Conservation (phyloP, 208 protist genomes). For the Strigomonas culicis region DNA sequence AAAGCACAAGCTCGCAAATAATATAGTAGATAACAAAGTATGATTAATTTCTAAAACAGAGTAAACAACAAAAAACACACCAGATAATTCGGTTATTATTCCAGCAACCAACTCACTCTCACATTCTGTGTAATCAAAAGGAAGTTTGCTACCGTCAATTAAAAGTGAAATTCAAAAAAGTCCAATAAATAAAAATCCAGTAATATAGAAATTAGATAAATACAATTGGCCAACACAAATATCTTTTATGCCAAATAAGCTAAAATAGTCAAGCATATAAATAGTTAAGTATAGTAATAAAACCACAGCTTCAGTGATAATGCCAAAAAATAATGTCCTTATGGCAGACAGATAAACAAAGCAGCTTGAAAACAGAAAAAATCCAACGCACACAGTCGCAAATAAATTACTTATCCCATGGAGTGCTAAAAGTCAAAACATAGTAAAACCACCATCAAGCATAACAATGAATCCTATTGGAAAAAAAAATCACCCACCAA, state of each 20-base stretch:
- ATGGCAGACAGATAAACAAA: conserved; percentile 85
- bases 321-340: conserved; percentile 75
- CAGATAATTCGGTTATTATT: conserved; percentile 81
- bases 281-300: conserved; percentile 68
- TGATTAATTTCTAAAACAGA: conserved; percentile 84
- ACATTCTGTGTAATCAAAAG: conserved; percentile 88
- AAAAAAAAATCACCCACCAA: conserved; percentile 82
- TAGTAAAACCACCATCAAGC: conserved; percentile 70
- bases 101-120: conserved; percentile 85
- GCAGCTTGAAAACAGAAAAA: conserved; percentile 79
- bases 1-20: conserved; percentile 77
- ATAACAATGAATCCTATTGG: conserved; percentile 80
- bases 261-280: conserved; percentile 81
- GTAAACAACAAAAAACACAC: conserved; percentile 85
- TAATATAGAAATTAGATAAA: conserved; percentile 60
- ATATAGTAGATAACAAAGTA: conserved; percentile 53
- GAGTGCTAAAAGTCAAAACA: conserved; percentile 57
- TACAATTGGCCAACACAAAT: conserved; percentile 68
- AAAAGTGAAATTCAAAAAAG: conserved; percentile 73
- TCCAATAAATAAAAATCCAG: conserved; percentile 59
- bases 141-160: conserved; percentile 68
- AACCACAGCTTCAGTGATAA: conserved; percentile 65
- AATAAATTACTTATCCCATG: conserved; percentile 67
- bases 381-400: conserved; percentile 73
- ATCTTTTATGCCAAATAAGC: conserved; percentile 84